phyloP scores from a whole-genome alignment of 2,329 filamentous ascomycete species.

The Trichoderma pleuroti region DNA sequence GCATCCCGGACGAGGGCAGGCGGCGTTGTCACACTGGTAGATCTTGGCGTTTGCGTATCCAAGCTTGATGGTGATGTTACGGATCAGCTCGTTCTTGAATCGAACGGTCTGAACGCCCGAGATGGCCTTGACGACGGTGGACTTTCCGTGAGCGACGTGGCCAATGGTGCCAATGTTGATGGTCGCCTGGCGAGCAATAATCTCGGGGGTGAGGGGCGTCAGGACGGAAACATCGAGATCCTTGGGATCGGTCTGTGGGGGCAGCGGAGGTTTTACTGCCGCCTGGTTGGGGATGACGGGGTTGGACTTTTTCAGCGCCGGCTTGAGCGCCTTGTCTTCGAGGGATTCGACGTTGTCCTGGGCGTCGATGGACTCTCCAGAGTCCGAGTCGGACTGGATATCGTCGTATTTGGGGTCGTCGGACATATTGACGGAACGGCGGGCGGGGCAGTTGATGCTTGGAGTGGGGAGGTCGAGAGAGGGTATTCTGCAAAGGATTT shows the following conservation, averaged over 20 bases:
- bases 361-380: constrained; percentile 61
- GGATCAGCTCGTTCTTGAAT: constrained; percentile 99
- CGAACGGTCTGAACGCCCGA: constrained; percentile 97
- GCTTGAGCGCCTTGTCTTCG: constrained; percentile 70
- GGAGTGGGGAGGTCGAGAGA: background rate
- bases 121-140: constrained; percentile 97
- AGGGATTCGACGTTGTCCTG: constrained; percentile 55
- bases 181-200: constrained; percentile 95
- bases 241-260: constrained; percentile 89
- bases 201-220: constrained; percentile 86
- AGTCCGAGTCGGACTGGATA: constrained; percentile 68
- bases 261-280: constrained; percentile 53
- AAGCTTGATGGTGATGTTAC: constrained; percentile 99
- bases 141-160: constrained; percentile 98
- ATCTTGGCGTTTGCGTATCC: constrained; percentile 99
- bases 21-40: constrained; percentile 92
- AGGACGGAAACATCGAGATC: constrained; percentile 79
- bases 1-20: constrained; percentile 91
- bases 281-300: constrained; percentile 55
- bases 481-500: background rate
- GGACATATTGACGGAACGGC: constrained; percentile 28
- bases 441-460: constrained; percentile 20
- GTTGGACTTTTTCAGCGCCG: constrained; percentile 74
- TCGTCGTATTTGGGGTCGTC: constrained; percentile 65
- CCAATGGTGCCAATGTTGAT: constrained; percentile 99